Evolutionary conservation across 257 asterid species (phyloP), one percentile per base, ranked within the genome.

Genomic region (Apocynum venetum): DNA sequence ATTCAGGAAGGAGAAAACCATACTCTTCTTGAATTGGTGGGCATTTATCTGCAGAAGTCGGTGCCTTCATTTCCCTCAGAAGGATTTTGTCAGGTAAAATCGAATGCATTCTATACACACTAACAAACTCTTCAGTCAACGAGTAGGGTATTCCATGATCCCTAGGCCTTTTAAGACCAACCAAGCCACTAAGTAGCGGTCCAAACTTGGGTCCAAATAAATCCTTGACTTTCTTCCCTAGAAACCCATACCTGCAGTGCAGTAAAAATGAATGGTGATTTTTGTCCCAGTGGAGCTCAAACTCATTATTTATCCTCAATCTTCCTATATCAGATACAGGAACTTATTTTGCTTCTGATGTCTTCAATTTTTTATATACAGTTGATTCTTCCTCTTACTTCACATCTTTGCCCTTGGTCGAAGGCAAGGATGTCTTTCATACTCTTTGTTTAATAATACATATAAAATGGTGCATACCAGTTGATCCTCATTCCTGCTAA

Each of bases 141-240:
- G 86, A 83, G 77, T 80, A 80, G 8, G 86, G 84, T 7, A 67
- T 65, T 77, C 84, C 86, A 83, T 83, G 86, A 69, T 83, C 84
- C 78, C 46, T 67, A 8, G 86, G 86, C 53, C 41, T 69, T 59
- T 52, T 80, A 15, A 83, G 81, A 9, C 86, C 84, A n/a, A 83
- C 86, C 72, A 83, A 60, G 72, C 86, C 86, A 83, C 84, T 80
- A 2, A 80, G 76, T 73, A 76, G 55, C 15, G 82, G 84, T 77
- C 86, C 84, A 79, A 76, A 76, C 67, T 31, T 76, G 6, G 71
- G 76, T 9, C 84, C 84, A 11, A 77, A 35, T 35, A 59, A 49
- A 78, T 83, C 86, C 84, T 80, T 83, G 6, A 83, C n/a, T 74
- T 70, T 83, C 81, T 83, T 83, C 36, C 84, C 84, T 15, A 83